These are phyloP conservation scores for Straminergon stramineum DNA, from an alignment of 225 moss, liverwort and hornwort species.

Conservation along the genomic window DNA sequence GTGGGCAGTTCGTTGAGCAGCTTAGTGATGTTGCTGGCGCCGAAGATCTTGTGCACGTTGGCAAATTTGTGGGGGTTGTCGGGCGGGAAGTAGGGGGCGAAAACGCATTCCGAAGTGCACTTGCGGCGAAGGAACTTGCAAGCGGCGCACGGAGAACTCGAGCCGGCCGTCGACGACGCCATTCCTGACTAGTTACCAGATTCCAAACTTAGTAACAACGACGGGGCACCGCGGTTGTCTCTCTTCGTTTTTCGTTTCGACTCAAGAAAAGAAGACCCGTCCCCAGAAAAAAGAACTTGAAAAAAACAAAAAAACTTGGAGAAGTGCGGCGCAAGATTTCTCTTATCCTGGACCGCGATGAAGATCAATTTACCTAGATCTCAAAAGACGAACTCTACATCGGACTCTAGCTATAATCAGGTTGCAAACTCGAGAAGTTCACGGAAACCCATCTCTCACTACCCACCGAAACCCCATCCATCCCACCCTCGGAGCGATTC, in stretches of 20 bases:
- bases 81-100: constrained; percentile 88
- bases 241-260: background rate
- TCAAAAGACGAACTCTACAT: background rate
- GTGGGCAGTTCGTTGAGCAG: constrained; percentile 81
- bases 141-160: constrained; percentile 93
- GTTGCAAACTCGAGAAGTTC: background rate
- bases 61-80: constrained; percentile 98
- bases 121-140: constrained; percentile 95
- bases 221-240: background rate
- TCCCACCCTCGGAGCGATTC: background rate
- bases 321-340: background rate
- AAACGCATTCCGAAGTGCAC: constrained; percentile 93
- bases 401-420: background rate
- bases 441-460: background rate
- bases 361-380: background rate
- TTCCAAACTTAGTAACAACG: constrained; percentile 14
- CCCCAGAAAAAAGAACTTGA: background rate
- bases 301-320: background rate
- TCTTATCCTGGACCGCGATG: background rate
- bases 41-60: constrained; percentile 95
- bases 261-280: background rate
- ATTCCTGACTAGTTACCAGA: constrained; percentile 42
- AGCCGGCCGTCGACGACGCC: constrained; percentile 69
- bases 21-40: constrained; percentile 95
- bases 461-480: background rate